Evolutionary conservation across 1,139 yeast genomes (phyloP), one percentile per base, ranked within the genome.

Genomic region (Yamadazyma sp.): DNA sequence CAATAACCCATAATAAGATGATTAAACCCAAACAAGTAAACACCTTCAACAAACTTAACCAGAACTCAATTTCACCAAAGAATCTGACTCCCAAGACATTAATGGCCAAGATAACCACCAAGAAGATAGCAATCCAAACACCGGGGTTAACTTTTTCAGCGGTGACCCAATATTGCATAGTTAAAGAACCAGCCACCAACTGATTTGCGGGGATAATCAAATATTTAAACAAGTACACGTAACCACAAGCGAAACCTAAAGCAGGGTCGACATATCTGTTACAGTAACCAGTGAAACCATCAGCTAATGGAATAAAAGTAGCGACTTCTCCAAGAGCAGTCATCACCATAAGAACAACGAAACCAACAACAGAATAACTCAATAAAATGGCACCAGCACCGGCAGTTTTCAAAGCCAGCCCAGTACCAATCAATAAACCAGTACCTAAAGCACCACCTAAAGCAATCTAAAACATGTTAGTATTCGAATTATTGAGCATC

Each of bases 241-340:
- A 80, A 41, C 89, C 90, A 53, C 85, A 83, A 2, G 88, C 88
- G 59, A 82, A 82, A 2, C 89, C 90, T 37, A 83, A 67, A 4
- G 87, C 77, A 26, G 81, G 83, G 50, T 82, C 88, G 41, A 77
- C 79, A 51, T 80, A 83, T 44, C 89, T 67, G 37, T 78, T 71
- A 41, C 85, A 79, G 54, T 82, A 83, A 49, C 85, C 82, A 21
- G 87, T 78, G 57, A 82, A 82, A 23, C 88, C 88, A 54, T 81
- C 84, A 12, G 78, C 70, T 50, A 82, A 64, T 14, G 89, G 89
- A 39, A 80, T 69, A 51, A 74, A 81, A 12, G 88, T 71, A n/a
- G 88, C 86, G 66, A 84, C 78, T 61, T 83, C 92, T 34, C 90
- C 89, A 38, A 84, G 66, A 12, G 81, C 82, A 46, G 80, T 67